A percentile compares a stretch with the other conserved stretches of the same genome.
These are phyloP conservation scores for Fusarium nodosum DNA, from an alignment of 2,329 filamentous ascomycete genomes.

Conservation along the genomic window DNA sequence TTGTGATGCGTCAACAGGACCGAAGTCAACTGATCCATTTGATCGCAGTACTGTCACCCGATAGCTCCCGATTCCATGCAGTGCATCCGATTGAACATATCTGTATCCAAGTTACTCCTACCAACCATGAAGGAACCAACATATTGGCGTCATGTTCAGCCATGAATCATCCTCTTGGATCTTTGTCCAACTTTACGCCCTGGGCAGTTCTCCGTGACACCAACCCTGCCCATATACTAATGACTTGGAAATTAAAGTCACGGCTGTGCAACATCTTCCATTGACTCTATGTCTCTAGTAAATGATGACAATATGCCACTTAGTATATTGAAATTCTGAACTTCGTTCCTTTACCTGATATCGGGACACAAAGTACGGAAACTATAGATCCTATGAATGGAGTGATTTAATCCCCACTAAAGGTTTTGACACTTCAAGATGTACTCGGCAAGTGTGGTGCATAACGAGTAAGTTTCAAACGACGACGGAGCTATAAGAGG, in stretches of 20 bases:
- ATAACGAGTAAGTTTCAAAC: conserved; percentile 46
- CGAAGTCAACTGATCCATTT: background rate
- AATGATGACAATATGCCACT: no score
- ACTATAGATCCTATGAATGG: conserved; percentile 4
- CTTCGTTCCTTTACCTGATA: background rate
- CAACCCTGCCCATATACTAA: background rate
- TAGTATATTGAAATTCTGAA: background rate
- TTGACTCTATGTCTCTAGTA: background rate
- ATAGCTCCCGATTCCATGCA: no score
- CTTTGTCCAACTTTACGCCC: background rate
- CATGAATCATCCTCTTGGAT: background rate
- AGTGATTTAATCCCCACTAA: background rate
- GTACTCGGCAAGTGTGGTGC: background rate
- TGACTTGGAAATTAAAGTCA: no score
- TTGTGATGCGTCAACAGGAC: background rate
- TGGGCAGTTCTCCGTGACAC: background rate
- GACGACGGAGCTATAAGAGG: background rate
- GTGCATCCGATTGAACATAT: background rate
- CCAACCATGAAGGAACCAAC: background rate
- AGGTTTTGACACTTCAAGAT: background rate
- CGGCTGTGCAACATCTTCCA: no score
- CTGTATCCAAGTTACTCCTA: background rate
- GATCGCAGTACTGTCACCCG: background rate
- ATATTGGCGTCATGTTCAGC: background rate
- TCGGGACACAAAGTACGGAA: background rate